Base-by-base conservation (phyloP, 1,284 basidiomycete genomes). In the Blastosporella zonata region DNA sequence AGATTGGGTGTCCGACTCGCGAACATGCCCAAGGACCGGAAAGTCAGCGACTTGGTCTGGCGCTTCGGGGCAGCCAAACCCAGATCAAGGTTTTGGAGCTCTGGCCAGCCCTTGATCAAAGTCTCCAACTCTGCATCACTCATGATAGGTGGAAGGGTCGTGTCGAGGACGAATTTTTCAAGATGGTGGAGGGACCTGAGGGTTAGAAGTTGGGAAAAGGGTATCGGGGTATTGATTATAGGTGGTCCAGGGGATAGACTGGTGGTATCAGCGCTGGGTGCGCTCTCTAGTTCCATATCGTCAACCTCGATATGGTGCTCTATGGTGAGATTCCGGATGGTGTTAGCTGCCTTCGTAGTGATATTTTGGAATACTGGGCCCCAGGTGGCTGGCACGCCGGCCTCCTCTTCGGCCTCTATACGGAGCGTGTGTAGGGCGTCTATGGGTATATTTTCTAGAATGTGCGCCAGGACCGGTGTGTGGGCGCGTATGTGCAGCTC, bases 101-200 rank as follows among this genome's bases (percentile, higher is more conserved):
- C 46, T 12, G 74, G 75, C 75, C 74, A 76, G 70, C 72, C 77
- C n/a, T 50, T 59, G 9, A 67, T 56, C 43, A 79, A 56, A 41
- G 63, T 59, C 29, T 63, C 68, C 18, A 79, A 55, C 37, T 73
- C 72, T 15, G 56, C 29, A 53, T 80, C 75, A n/a, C 56, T 62
- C 15, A 79, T 48, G 40, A 60, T 55, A 3, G 68, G 68, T 7
- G 75, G 69, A 42, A 73, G 49, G 7, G 65, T 70, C 4, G 69
- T 67, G 49, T 75, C 72, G 41, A 79, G 60, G 13, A 67, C 62
- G 42, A 80, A 64, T 33, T 64, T 66, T 17, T 59, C 63, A 36
- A 80, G 65, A n/a, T 52, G 50, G 35, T 55, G 52, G 31, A 74
- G 56, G 21, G 53, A 46, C 22, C 62, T 55, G n/a, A 76, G 61